Conservation (phyloP, 1,284 basidiomycete species). For the Cutaneotrichosporon spelunceum region DNA sequence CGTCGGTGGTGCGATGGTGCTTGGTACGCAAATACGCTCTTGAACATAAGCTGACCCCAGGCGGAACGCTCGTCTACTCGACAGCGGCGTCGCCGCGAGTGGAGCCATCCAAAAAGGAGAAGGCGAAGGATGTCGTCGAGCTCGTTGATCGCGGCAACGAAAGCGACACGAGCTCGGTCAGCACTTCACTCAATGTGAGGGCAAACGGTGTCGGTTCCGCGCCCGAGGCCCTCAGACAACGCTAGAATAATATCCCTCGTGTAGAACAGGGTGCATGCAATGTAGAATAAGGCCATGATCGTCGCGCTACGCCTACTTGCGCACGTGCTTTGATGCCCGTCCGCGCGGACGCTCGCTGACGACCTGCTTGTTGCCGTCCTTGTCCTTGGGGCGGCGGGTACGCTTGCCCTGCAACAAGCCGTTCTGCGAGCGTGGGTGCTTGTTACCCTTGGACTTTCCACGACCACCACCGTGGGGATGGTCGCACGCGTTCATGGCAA, state of each 20-base stretch:
- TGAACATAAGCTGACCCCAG: slow-evolving; percentile 4
- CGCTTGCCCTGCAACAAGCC: slow-evolving; percentile 90
- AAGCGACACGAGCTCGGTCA: neutral
- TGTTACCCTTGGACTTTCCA: slow-evolving; percentile 95
- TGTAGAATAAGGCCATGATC: slow-evolving; percentile 12
- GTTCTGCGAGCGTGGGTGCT: slow-evolving; percentile 84
- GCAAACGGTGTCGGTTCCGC: neutral
- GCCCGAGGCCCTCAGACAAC: neutral
- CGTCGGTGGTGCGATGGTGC: slow-evolving; percentile 46
- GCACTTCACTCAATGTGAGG: neutral
- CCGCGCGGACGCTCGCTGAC: slow-evolving; percentile 82
- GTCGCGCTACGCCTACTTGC: slow-evolving; percentile 15
- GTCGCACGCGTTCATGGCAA: slow-evolving; percentile 97
- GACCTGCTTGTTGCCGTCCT: slow-evolving; percentile 93
- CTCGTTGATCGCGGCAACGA: slow-evolving; percentile 1
- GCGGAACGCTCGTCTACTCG: slow-evolving; percentile 34
- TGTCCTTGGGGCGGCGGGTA: slow-evolving; percentile 85
- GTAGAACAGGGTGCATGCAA: slow-evolving; percentile 28
- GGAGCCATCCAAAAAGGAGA: neutral
- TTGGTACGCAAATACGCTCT: slow-evolving; percentile 16
- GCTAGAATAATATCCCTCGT: neutral
- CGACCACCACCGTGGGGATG: slow-evolving; percentile 96
- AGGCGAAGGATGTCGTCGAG: slow-evolving; percentile 6
- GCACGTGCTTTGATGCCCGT: slow-evolving; percentile 46
- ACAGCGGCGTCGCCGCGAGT: neutral